Evolutionary conservation across 306 rosid species (phyloP).

Genomic region (Sindora glabra): DNA sequence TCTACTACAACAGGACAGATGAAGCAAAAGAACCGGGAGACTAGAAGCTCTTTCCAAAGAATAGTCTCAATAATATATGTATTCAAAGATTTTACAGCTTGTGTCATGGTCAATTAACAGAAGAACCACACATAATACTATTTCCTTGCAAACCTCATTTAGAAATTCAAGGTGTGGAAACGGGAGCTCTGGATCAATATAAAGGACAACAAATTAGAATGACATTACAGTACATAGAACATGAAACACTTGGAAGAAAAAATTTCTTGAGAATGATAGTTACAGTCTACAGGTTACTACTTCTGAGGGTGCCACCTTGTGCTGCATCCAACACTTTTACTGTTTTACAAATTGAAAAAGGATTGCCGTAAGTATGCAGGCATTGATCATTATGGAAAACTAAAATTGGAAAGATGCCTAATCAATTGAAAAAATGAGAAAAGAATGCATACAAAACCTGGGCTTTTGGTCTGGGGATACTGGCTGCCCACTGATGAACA

Average conservation of each 20-base stretch:
- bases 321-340: conserved; percentile 91
- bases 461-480: conserved; percentile 65
- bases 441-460: conserved; percentile 30
- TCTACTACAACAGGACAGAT: no score
- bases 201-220: no score
- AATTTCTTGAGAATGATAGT: conserved; percentile 12
- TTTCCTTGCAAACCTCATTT: conserved; percentile 12
- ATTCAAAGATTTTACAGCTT: background rate
- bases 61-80: background rate
- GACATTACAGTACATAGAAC: background rate
- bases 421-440: conserved; percentile 9
- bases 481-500: conserved; percentile 80
- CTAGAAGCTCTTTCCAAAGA: conserved; percentile 1
- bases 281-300: conserved; percentile 16
- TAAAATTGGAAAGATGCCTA: conserved; percentile 1
- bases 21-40: background rate
- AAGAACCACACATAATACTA: conserved; percentile 12
- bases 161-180: conserved; percentile 3
- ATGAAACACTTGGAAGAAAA: conserved; percentile 11
- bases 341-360: conserved; percentile 15
- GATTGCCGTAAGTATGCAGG: conserved; percentile 1
- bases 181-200: conserved; percentile 7
- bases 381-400: background rate
- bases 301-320: conserved; percentile 88
- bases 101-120: background rate